Evolutionary conservation across 495 filamentous ascomycete species (phyloP), one percentile per base, ranked within the genome.

Genomic region (Xylaria intraflava): DNA sequence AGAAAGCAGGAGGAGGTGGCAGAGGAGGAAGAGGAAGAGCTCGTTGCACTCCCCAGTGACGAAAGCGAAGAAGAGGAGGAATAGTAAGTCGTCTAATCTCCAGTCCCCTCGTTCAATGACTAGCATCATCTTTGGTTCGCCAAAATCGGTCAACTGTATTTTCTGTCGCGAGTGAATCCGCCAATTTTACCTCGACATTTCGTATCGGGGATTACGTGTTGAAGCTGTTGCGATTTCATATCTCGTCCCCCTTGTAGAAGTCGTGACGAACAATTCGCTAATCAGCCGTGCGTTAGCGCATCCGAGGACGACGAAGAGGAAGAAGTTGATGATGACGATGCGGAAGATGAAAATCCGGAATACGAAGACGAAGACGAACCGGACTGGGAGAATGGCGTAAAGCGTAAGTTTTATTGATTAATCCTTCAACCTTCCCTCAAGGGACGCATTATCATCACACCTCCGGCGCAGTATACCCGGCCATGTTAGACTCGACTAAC

Each of bases 41-140:
- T 78, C 39, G 73, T 78, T 59, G 72, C 75, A 42, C 72, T 78
- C 48, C 75, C 75, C 16, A 67, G 65, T 33, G 67, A 69, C 46
- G 72, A 72, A 47, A 74, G 62, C 44, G 72, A 72, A 27, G 75
- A 78, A 58, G 75, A 78, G 62, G 75, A 78, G 49, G 75, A 78
- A 57, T 75, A 78, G 75, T 78, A 72, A 72, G 75, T 53, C 14
- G 69, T 53, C 10, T 26, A 10, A 48, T 49, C 39, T 63, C 46
- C 33, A 46, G 16, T 23, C 44, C 19, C 11, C 20, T 42, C 31
- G 19, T 41, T 39, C 22, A 51, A 53, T 38, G 26, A 24, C 14
- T 31, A 38, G 39, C 38, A 12, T 16, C 27, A 27, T 27, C 22
- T 43, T 41, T 45, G 23, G 51, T 29, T 46, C 43, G 45, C 6